phyloP scores from a whole-genome alignment of 805 yeast genomes.

The Candida suzukii region DNA sequence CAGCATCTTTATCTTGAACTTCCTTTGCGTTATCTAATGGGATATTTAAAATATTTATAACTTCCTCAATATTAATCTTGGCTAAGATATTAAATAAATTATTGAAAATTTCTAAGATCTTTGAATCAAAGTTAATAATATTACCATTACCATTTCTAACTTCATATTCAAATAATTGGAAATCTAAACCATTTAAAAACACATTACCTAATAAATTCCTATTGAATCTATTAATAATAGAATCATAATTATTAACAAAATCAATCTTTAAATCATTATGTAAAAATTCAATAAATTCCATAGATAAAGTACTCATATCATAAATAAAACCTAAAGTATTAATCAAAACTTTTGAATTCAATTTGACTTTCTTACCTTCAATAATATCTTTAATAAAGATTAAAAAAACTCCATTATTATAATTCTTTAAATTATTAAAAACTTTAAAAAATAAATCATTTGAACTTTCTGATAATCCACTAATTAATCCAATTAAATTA shows the following conservation, averaged over 20 bases:
- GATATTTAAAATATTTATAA: conserved; percentile 18
- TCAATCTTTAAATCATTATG: conserved; percentile 7
- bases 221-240: conserved; percentile 2
- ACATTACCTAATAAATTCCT: conserved; percentile 11
- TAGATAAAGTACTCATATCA: conserved; percentile 23
- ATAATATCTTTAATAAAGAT: not conserved
- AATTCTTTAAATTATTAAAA: too few species aligned
- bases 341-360: conserved; percentile 14
- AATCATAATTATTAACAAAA: not conserved
- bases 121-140: conserved; percentile 11
- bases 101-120: conserved; percentile 13
- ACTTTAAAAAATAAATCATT: conserved; percentile 37
- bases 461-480: conserved; percentile 58
- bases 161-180: conserved; percentile 22
- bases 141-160: not conserved
- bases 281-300: conserved; percentile 15
- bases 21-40: conserved; percentile 29
- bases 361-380: conserved; percentile 6
- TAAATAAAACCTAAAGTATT: conserved; percentile 20
- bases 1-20: conserved; percentile 24
- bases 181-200: conserved; percentile 22
- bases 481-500: conserved; percentile 61
- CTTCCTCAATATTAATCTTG: conserved; percentile 24
- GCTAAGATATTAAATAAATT: conserved; percentile 19
- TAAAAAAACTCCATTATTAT: too few species aligned